These are phyloP conservation scores for Sordaria brevicollis DNA, from an alignment of 495 filamentous ascomycete genomes.

Conservation along the genomic window DNA sequence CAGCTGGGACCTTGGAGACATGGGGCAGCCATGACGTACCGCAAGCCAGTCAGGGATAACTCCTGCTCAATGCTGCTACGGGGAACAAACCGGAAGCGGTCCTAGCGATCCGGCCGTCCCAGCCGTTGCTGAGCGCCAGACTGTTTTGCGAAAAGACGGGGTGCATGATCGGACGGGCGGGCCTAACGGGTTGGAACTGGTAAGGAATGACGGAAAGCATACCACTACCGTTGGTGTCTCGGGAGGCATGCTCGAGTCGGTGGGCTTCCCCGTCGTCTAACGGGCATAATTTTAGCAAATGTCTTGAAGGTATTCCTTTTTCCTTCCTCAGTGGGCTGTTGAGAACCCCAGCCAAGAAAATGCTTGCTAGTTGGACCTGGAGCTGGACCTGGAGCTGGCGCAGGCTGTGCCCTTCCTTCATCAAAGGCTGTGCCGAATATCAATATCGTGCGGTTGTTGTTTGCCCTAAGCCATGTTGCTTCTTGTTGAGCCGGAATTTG, in stretches of 20 bases:
- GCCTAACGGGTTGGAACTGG: neutral
- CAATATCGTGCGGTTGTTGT: neutral
- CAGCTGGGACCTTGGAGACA: neutral
- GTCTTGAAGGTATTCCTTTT: neutral
- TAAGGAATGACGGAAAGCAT: neutral
- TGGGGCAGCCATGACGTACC: neutral
- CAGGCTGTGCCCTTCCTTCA: neutral
- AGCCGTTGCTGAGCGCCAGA: neutral
- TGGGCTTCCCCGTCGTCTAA: neutral
- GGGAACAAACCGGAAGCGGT: neutral
- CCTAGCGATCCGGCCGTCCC: neutral
- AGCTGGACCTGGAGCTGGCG: neutral
- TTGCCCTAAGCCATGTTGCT: neutral
- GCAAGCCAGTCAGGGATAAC: neutral
- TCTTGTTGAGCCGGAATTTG: neutral
- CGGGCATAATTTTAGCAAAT: neutral
- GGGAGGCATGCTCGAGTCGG: neutral
- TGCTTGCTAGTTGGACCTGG: no score
- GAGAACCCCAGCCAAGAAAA: neutral
- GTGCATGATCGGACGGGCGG: neutral
- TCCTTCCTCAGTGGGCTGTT: neutral
- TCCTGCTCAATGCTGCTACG: no score
- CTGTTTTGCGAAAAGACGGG: neutral
- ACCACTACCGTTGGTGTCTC: neutral
- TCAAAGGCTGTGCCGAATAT: neutral